These are phyloP conservation scores for Schwanniomyces polymorphus DNA, from an alignment of 805 yeast genomes.

Conservation along the genomic window DNA sequence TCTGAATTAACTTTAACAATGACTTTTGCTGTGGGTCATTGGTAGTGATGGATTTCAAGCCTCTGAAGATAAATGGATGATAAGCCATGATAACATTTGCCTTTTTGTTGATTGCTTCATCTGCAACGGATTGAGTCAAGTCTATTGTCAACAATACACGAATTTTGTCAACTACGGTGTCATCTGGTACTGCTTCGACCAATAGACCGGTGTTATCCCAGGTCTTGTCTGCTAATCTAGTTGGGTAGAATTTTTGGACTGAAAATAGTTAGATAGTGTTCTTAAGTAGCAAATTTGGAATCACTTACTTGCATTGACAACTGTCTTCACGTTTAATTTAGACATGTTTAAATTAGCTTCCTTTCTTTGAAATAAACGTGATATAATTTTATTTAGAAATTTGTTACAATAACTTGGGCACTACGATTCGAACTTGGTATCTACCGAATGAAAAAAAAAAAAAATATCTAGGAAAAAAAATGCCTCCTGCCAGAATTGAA, in stretches of 20 bases:
- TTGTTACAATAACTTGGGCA: background rate
- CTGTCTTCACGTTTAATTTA: slow-evolving; percentile 44
- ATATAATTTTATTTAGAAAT: too few relatives aligned
- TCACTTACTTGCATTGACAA: slow-evolving; percentile 38
- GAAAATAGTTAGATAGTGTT: background rate
- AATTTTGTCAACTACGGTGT: slow-evolving; percentile 16
- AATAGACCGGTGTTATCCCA: slow-evolving; percentile 97
- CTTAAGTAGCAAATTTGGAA: too few relatives aligned
- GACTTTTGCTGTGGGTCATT: slow-evolving; percentile 80
- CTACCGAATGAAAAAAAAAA: slow-evolving; percentile 12
- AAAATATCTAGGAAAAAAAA: slow-evolving; percentile 12
- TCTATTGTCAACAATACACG: slow-evolving; percentile 74
- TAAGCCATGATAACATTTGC: slow-evolving; percentile 75
- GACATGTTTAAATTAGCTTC: slow-evolving; percentile 24
- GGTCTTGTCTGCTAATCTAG: slow-evolving; percentile 73
- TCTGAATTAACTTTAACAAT: slow-evolving; percentile 65
- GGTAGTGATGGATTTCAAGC: slow-evolving; percentile 68
- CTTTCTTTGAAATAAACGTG: background rate
- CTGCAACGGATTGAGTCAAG: slow-evolving; percentile 76
- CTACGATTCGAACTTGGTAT: slow-evolving; percentile 14
- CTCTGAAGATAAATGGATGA: slow-evolving; percentile 90
- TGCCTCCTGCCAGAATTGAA: slow-evolving; percentile 89
- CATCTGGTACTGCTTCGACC: slow-evolving; percentile 59
- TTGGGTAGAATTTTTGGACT: slow-evolving; percentile 80
- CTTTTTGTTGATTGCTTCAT: slow-evolving; percentile 68